Evolutionary conservation across 2,329 filamentous ascomycete genomes (phyloP).

Genomic region (Hortaea werneckii): DNA sequence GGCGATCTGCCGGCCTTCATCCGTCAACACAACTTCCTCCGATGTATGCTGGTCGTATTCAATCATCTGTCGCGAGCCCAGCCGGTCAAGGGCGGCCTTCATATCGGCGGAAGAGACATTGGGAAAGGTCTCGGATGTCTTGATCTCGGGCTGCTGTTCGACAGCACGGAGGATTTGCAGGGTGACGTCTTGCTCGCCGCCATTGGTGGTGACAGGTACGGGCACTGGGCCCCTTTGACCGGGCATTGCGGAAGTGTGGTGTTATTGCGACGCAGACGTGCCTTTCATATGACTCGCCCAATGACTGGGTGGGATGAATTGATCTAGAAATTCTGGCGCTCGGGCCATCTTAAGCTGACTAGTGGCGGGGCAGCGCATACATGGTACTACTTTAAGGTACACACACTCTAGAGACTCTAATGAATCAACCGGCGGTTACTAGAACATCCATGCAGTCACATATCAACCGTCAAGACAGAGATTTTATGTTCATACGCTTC

Average conservation of each 20-base stretch:
- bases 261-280: background rate
- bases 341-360: no score
- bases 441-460: no score
- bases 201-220: conserved; percentile 26
- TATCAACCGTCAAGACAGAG: no score
- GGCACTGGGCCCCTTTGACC: conserved; percentile 37
- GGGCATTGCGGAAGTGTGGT: conserved; percentile 4
- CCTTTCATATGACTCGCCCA: no score
- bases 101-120: conserved; percentile 39
- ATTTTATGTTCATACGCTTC: no score
- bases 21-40: conserved; percentile 66
- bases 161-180: conserved; percentile 72
- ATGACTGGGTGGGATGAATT: background rate
- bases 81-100: conserved; percentile 80
- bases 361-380: no score
- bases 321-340: background rate
- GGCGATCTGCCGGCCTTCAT: conserved; percentile 67
- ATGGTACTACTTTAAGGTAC: no score
- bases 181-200: conserved; percentile 44
- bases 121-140: conserved; percentile 23
- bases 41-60: conserved; percentile 72
- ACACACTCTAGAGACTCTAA: no score
- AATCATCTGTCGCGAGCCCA: conserved; percentile 77
- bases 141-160: conserved; percentile 27
- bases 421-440: no score